Evolutionary conservation across 257 asterid genomes (phyloP), one percentile per base, ranked within the genome.

Genomic region (Solanum gandarillasii): DNA sequence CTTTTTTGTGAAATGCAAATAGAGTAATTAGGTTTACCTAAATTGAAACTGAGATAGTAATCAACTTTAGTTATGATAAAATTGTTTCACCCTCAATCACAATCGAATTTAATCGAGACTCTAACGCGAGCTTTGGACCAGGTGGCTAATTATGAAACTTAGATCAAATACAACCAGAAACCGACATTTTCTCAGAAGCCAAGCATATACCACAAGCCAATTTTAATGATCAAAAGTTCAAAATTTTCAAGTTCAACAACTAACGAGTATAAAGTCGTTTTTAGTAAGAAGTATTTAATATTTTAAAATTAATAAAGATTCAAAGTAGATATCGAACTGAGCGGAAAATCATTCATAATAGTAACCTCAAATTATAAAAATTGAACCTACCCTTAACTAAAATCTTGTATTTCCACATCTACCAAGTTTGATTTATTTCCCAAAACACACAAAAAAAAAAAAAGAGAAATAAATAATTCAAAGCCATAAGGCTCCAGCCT

Each of bases 401-500:
- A 55, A 27, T 68, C 75, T 68, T 27, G 38, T 29, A 70, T 70
- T 70, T 29, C 36, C 38, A 70, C 23, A 27, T 27, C 75, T 70
- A 27, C 35, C 74, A 68, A 13, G 23, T 70, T 70, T 14, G 6
- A 70, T 70, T 81, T 81, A 81, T 48, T 82, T 18, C 20, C 29
- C 43, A 82, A 58, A 58, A 46, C 41, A 11, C 14, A 27, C 18
- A 81, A 5, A 36, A 4, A 27, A 3, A 14, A 79, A 14, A 14
- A 3, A 4, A 25, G 25, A 13, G 6, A 21, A 48, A 5, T 14
- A 11, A 11, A n/a, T 0, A 78, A 23, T 20, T 95, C 95, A 96
- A 83, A 96, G 99, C 99, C 98, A 96, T 3, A 95, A 85, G 79
- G 98, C 98, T 36, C 93, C 87, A 39, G 98, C 99, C 65, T 90